These are phyloP conservation scores for Sugiyamaella sp. DNA, from an alignment of 1,139 yeast species.

Conservation along the genomic window DNA sequence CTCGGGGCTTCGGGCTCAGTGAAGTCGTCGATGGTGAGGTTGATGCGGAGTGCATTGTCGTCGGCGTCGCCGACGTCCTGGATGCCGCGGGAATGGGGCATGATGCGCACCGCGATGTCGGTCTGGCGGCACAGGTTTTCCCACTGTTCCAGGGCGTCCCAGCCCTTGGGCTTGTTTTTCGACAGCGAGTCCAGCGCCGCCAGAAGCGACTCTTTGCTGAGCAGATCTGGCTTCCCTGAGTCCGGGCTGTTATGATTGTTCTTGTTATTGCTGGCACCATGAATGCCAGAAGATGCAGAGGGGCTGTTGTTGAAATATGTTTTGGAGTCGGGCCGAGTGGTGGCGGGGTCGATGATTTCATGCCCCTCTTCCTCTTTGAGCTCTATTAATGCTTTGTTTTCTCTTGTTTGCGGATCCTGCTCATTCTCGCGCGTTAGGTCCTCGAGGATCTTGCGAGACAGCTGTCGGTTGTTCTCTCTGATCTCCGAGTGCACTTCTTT, in stretches of 20 bases:
- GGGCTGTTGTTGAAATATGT: not conserved
- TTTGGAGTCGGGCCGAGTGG: not conserved
- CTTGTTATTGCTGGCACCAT: not conserved
- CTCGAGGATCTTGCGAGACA: slow-evolving; percentile 28
- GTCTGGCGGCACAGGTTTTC: slow-evolving; percentile 35
- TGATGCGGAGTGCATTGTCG: slow-evolving; percentile 3
- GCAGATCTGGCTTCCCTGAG: not conserved
- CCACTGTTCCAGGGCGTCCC: slow-evolving; percentile 38
- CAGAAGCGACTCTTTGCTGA: not conserved
- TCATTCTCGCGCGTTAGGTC: slow-evolving; percentile 30
- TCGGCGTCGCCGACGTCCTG: slow-evolving; percentile 21
- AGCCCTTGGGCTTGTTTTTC: slow-evolving; percentile 18
- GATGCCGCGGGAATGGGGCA: slow-evolving; percentile 36
- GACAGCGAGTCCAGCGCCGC: not conserved
- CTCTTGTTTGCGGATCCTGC: slow-evolving; percentile 17
- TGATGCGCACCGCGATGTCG: slow-evolving; percentile 33
- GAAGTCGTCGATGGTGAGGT: slow-evolving; percentile 3
- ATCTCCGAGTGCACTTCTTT: slow-evolving; percentile 29
- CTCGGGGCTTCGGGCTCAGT: no score
- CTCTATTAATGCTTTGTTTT: slow-evolving; percentile 23
- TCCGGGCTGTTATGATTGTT: not conserved
- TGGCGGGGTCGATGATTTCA: not conserved
- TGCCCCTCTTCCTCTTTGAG: slow-evolving; percentile 23
- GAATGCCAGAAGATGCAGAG: not conserved
- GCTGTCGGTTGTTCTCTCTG: slow-evolving; percentile 30